Conservation (phyloP, 345 rosid species). For the Citrus unshiu region DNA sequence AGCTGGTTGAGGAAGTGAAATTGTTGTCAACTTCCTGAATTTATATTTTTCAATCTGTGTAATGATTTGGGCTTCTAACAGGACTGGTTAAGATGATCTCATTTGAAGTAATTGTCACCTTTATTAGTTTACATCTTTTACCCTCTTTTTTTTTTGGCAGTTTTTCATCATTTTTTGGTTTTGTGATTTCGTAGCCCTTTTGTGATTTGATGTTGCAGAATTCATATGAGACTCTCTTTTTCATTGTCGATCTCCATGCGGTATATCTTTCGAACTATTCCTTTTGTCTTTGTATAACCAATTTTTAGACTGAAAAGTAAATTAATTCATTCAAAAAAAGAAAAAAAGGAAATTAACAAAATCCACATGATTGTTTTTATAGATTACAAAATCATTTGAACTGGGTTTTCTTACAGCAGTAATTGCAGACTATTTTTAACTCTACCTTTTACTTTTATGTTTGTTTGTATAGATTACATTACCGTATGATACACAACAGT, state of each 20-base stretch:
- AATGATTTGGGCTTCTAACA: not conserved
- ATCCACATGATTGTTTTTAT: not conserved
- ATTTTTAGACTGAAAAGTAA: not conserved
- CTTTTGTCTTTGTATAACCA: not conserved
- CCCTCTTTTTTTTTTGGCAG: not conserved
- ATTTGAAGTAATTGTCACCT: not conserved
- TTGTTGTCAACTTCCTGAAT: not conserved
- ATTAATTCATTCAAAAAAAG: not conserved
- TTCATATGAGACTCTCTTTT: conserved; percentile 74
- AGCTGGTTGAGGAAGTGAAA: too few relatives aligned
- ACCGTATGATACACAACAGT: conserved; percentile 64
- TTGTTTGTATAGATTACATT: conserved; percentile 54
- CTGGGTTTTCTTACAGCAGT: not conserved
- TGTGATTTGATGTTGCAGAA: conserved; percentile 47
- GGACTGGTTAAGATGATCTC: not conserved
- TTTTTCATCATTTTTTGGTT: not conserved
- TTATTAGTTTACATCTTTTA: not conserved
- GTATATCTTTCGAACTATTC: conserved; percentile 29
- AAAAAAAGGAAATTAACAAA: not conserved
- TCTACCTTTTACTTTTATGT: not conserved
- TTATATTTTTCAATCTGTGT: not conserved
- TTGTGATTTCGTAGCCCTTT: not conserved
- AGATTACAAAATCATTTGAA: not conserved
- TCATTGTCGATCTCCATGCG: conserved; percentile 88
- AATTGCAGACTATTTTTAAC: not conserved